Base-by-base conservation (phyloP, 2,329 filamentous ascomycete genomes). In the Xylariomycetidae sp. region DNA sequence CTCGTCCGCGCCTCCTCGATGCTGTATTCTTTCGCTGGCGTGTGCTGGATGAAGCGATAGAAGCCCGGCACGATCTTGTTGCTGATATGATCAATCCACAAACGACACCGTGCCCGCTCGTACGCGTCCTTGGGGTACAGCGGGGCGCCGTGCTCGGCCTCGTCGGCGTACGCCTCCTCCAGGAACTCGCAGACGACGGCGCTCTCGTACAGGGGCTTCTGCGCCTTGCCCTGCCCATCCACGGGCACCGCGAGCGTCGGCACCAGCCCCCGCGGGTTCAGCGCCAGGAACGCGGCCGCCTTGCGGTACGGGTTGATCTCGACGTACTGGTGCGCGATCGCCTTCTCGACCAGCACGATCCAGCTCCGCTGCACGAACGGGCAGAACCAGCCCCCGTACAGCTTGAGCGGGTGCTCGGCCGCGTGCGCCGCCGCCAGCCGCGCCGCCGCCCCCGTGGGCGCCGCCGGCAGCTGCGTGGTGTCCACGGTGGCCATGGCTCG, bases 261-360 rank as follows among this genome's bases (percentile, higher is more conserved):
- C 2, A 89, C 79, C 1, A 89, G 67, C 1, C 84, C 84, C 10
- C 82, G 74, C 0, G 84, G 84, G 51, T 90, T 90, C 42, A 89
- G 65, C 7, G 70, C 67, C 15, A 89, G 65, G 18, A 88, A 79
- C 1, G 72, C 76, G 4, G 72, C 59, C 0, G 75, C 76, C 50
- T 89, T 89, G 56, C 79, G 65, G 64, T 88, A 88, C 0, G 84
- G 84, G 56, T 88, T 87, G 38, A 87, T 79, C 63, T 85, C 80
- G 43, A 84, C 67, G 55, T 85, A 86, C 60, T 88, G 78, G 54
- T 89, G 81, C 12, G 75, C 72, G 19, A 87, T 81, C 2, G 67
- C 60, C 56, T 89, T 88, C 54, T 88, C 83, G 49, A 79, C 72
- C 9, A 89, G 68, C 1, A 79, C 74, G 40, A 86, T 78, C 79